These are phyloP conservation scores for Beauveria brongniartii DNA, from an alignment of 2,329 filamentous ascomycete species.

Conservation along the genomic window DNA sequence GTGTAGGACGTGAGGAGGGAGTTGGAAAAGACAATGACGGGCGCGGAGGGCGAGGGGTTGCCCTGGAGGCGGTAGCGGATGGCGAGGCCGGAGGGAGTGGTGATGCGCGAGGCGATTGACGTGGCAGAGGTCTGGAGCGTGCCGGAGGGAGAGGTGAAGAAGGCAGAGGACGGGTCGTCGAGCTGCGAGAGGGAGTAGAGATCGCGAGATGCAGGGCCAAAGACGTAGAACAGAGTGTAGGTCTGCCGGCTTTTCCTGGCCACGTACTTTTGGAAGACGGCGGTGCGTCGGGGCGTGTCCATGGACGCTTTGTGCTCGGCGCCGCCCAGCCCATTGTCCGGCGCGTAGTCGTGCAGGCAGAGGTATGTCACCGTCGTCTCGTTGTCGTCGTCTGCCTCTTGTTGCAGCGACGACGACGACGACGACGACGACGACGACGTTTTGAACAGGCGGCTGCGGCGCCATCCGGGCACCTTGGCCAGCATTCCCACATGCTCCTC, in stretches of 20 bases:
- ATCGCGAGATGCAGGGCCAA: slow-evolving; percentile 66
- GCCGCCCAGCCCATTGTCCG: slow-evolving; percentile 57
- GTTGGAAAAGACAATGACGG: slow-evolving; percentile 69
- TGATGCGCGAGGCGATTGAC: slow-evolving; percentile 59
- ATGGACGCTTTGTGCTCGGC: slow-evolving; percentile 55
- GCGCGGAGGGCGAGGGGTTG: slow-evolving; percentile 55
- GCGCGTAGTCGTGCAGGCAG: slow-evolving; percentile 64
- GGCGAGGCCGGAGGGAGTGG: slow-evolving; percentile 56
- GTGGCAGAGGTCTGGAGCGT: slow-evolving; percentile 42
- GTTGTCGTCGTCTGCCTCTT: slow-evolving; percentile 19
- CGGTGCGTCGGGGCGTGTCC: slow-evolving; percentile 51
- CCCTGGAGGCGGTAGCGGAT: slow-evolving; percentile 73
- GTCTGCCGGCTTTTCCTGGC: slow-evolving; percentile 47
- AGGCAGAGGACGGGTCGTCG: slow-evolving; percentile 30
- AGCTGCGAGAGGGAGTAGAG: slow-evolving; percentile 47
- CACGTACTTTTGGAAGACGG: slow-evolving; percentile 52
- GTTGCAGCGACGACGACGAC: slow-evolving; percentile 51
- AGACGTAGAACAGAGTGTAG: slow-evolving; percentile 71
- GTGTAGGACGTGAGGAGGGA: slow-evolving; percentile 68
- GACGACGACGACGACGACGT: slow-evolving; percentile 58
- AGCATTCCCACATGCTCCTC: slow-evolving; percentile 69
- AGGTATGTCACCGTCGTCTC: slow-evolving; percentile 42
- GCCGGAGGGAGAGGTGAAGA: slow-evolving; percentile 39
- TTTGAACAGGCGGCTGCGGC: slow-evolving; percentile 62
- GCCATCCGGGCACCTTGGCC: slow-evolving; percentile 69